Evolutionary conservation across 2,329 filamentous ascomycete genomes (phyloP), one percentile per base, ranked within the genome.

Genomic region (Neonectria ditissima): DNA sequence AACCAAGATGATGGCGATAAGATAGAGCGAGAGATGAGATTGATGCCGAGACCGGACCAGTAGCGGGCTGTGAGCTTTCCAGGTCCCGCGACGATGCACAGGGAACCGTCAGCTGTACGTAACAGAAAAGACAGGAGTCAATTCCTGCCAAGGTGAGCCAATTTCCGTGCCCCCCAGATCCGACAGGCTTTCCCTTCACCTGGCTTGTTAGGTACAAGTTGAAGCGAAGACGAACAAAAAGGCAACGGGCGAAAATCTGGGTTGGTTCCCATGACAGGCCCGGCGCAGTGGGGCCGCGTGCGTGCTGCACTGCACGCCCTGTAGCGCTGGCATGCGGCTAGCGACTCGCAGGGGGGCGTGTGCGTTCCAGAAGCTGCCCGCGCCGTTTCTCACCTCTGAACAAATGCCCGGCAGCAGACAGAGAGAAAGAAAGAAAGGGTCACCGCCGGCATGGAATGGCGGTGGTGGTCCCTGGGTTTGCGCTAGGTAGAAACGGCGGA

Each of bases 181-280:
- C 30, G 26, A 48, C 44, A 13, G 44, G 20, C 30, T 28, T 56
- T n/a, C n/a, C 30, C 24, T 56, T 26, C 44, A 28, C 44, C 54
- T 44, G 13, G 18, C 41, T 22, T 41, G 26, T 55, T 45, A 39
- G 39, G 52, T 28, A 45, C n/a, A 28, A 41, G n/a, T 32, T 39
- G 34, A n/a, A 5, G 39, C 20, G 28, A 18, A 10, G n/a, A 54
- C 13, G 48, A 37, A 10, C 28, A 44, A 44, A 26, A 26, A 26
- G 24, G 24, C 18, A 22, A 24, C 20, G 34, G 10, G 14, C 24
- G 30, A 53, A 62, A 62, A 62, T 62, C 59, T 62, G 59, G 48
- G 41, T 48, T 26, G 59, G 59, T 62, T 62, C 59, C 59, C 59
- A 62, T 62, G 59, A 62, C 59, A 41, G 41, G 59, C 43, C 54